Evolutionary conservation across 1,139 yeast genomes (phyloP).

Genomic region (Eremothecium coryli): DNA sequence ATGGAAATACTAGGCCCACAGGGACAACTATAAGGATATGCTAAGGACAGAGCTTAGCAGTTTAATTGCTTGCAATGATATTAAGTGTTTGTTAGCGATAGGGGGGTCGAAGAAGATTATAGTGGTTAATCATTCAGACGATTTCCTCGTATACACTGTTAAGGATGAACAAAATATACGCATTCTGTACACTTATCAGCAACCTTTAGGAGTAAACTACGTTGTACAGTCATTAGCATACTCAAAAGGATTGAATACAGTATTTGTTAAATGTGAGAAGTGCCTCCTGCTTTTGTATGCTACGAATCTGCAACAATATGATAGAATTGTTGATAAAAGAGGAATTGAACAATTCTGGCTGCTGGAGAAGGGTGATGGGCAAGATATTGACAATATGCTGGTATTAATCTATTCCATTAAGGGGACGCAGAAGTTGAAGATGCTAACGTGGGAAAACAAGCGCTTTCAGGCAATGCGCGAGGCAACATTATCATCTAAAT

Average conservation of each 20-base stretch:
- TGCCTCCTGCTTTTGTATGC: slow-evolving; percentile 23
- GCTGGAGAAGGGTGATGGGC: slow-evolving; percentile 9
- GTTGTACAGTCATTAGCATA: slow-evolving; percentile 14
- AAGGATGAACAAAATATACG: slow-evolving; percentile 3
- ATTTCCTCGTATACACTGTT: slow-evolving; percentile 7
- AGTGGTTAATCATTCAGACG: slow-evolving; percentile 7
- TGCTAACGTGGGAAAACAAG: slow-evolving; percentile 25
- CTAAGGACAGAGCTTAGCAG: slow-evolving; percentile 3
- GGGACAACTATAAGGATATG: no score
- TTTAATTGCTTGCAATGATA: neutral
- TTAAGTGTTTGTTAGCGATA: neutral
- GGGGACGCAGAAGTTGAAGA: slow-evolving; percentile 14
- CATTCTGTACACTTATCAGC: slow-evolving; percentile 4
- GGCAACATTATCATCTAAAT: slow-evolving; percentile 15
- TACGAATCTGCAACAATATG: slow-evolving; percentile 26
- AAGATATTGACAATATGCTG: slow-evolving; percentile 12
- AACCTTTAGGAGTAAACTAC: slow-evolving; percentile 2
- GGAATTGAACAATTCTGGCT: slow-evolving; percentile 26
- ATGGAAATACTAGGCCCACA: no score
- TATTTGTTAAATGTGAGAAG: slow-evolving; percentile 24
- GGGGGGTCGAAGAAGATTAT: slow-evolving; percentile 4
- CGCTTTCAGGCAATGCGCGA: slow-evolving; percentile 22
- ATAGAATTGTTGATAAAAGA: slow-evolving; percentile 26
- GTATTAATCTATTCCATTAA: slow-evolving; percentile 20
- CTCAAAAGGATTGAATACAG: slow-evolving; percentile 21